phyloP scores from a whole-genome alignment of 2,329 filamentous ascomycete genomes.

The Bipolaris cookei region DNA sequence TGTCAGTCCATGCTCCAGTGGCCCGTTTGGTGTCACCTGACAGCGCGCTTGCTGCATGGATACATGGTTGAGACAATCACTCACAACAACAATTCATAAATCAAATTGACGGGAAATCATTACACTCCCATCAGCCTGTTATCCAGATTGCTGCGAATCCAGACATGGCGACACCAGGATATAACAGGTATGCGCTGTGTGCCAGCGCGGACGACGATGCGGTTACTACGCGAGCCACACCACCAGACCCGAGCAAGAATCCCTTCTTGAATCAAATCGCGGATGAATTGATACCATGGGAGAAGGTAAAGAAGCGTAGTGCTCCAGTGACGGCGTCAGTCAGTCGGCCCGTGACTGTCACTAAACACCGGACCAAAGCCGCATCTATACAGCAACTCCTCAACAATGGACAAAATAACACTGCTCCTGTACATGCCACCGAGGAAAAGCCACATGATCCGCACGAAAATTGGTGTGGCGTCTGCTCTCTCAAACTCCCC shows the following conservation, averaged over 20 bases:
- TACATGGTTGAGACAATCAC: not conserved
- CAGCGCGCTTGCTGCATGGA: conserved; percentile 14
- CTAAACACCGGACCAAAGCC: conserved; percentile 13
- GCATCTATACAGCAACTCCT: not conserved
- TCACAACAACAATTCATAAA: not conserved
- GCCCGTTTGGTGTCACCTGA: conserved; percentile 10
- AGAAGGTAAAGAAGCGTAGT: conserved; percentile 35
- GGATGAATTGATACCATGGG: conserved; percentile 34
- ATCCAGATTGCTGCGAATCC: not conserved
- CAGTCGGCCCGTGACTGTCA: conserved; percentile 11
- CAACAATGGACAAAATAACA: conserved; percentile 11
- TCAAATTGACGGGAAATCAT: not conserved
- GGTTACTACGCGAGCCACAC: conserved; percentile 1
- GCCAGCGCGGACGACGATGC: conserved; percentile 18
- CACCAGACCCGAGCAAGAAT: conserved; percentile 16
- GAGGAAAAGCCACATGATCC: conserved; percentile 14
- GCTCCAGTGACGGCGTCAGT: conserved; percentile 2
- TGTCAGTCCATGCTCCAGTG: conserved; percentile 1
- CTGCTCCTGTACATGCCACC: conserved; percentile 14
- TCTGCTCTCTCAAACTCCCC: conserved; percentile 34
- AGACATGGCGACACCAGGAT: conserved; percentile 23
- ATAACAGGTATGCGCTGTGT: conserved; percentile 39
- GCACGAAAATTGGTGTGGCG: conserved; percentile 44
- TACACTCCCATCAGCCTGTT: not conserved
- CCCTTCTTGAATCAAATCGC: conserved; percentile 34